Base-by-base conservation (phyloP, 768 basidiomycete genomes). In the Mycena metata region DNA sequence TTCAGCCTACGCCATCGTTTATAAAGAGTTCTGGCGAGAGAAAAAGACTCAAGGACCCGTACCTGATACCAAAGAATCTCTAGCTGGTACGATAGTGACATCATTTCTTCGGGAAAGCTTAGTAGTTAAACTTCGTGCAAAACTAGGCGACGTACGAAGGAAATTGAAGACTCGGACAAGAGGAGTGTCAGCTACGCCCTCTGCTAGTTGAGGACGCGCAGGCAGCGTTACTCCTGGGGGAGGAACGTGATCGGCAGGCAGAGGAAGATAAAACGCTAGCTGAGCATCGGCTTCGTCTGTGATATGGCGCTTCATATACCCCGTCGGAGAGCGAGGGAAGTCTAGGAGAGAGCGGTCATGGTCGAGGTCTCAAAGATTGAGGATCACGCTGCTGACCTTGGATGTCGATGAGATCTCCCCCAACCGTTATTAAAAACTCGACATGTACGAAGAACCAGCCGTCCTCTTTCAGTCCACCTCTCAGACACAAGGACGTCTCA, bases 11-110 rank as follows among this genome's bases (percentile, higher is more conserved):
- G n/a, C 2, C 15, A 56, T n/a, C 8, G 21, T 33, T 39, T 3
- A 26, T 35, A 61, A 51, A 35, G 19, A 83, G 50, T 26, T 47
- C 36, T 39, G 15, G 39, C 9, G 56, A 73, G 59, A 45, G 51
- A 45, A 45, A 56, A 46, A 19, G 17, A 62, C 36, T 10, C 17
- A 23, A 42, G 16, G 19, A 23, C 54, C 75, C 76, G 39, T 69
- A 85, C 86, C 76, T 96, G 94, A 74, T 90, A 92, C 86, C 90
- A 90, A 54, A 98, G 78, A 69, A 96, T 92, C 78, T 96, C 96
- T 17, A 98, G 85, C 74, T 97, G 96, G 79, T 98, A 98, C 2
- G 94, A 91, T 66, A 98, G 79, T 1, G 95, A 94, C 88, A 96
- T 93, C 84, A 94, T 92, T 76, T 96, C 95, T 96, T 69, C 8